phyloP scores from a whole-genome alignment of 176 grass and related monocot species.

The Triticum aestivum region IWGSC_CS_RefSeq_v2.1 NC_057811.1:28475563-28476062 shows the following conservation, averaged over 20 bases:
- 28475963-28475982: too few relatives aligned
- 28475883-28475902: background rate
- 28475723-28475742: too few relatives aligned
- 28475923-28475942: background rate
- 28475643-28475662: background rate
- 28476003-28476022: too few relatives aligned
- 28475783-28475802: background rate
- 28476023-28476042: too few relatives aligned
- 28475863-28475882: background rate
- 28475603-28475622: background rate
- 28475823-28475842: background rate
- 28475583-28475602: background rate
- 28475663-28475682: background rate
- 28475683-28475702: too few relatives aligned
- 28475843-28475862: background rate
- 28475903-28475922: background rate
- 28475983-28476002: too few relatives aligned
- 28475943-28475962: too few relatives aligned
- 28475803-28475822: too few relatives aligned
- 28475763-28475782: too few relatives aligned
- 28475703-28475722: too few relatives aligned
- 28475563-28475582: background rate
- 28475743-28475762: too few relatives aligned
- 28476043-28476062: too few relatives aligned
- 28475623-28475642: background rate